Conservation (phyloP, 371 early-diverging fungal species). For the Basidiobolus meristosporus region DNA sequence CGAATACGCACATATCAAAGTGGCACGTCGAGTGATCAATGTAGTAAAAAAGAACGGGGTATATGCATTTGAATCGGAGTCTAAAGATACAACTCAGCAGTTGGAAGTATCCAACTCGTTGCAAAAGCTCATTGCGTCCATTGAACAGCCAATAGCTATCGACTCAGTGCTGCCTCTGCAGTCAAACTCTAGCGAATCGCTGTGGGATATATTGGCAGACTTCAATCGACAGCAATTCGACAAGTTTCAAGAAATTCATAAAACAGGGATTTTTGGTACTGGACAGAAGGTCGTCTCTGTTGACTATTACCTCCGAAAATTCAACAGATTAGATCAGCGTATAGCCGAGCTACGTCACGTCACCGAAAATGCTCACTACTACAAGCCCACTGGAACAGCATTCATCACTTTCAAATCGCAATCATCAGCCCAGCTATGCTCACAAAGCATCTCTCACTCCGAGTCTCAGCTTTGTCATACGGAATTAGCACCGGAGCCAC, state of each 20-base stretch:
- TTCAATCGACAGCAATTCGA: conserved; percentile 2
- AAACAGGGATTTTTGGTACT: too few relatives aligned
- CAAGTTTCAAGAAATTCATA: neutral
- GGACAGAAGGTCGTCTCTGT: conserved; percentile 1
- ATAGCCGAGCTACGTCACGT: conserved; percentile 4
- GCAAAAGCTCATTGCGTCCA: too few relatives aligned
- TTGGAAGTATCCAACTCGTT: too few relatives aligned
- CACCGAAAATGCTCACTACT: conserved; percentile 1
- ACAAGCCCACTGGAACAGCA: conserved; percentile 27
- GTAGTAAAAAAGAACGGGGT: too few relatives aligned
- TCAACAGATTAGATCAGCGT: conserved; percentile 12
- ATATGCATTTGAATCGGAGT: too few relatives aligned
- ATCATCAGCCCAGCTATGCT: conserved; percentile 22
- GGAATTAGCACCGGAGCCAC: conserved; percentile 74
- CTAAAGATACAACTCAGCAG: too few relatives aligned
- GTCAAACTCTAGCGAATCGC: too few relatives aligned
- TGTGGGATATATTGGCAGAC: too few relatives aligned
- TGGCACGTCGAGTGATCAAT: too few relatives aligned
- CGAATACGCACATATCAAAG: too few relatives aligned
- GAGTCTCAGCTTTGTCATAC: conserved; percentile 49
- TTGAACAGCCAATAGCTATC: too few relatives aligned
- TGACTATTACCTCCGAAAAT: conserved; percentile 14
- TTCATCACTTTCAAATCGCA: conserved; percentile 40
- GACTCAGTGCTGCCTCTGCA: too few relatives aligned
- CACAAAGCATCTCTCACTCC: conserved; percentile 30